Conservation (phyloP, 768 basidiomycete species). For the Crassisporium funariophilum region DNA sequence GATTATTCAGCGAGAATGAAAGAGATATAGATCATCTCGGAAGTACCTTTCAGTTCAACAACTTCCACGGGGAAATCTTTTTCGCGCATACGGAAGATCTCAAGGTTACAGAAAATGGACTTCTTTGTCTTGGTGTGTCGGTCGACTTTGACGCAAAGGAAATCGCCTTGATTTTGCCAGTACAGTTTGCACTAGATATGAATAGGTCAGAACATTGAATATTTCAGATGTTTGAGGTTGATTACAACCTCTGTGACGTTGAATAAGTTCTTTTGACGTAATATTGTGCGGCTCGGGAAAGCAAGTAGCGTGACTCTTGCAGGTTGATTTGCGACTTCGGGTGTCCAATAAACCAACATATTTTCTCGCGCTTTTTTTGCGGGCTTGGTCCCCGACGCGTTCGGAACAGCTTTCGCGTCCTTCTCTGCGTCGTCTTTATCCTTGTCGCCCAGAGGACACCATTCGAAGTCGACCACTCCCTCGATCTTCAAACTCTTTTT, state of each 20-base stretch:
- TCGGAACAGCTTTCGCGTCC: no score
- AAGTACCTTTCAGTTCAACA: slow-evolving; percentile 89
- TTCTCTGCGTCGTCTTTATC: slow-evolving; percentile 71
- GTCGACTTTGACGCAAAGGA: slow-evolving; percentile 98
- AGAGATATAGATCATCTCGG: not conserved
- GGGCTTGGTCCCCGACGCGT: slow-evolving; percentile 43
- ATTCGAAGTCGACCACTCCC: slow-evolving; percentile 97
- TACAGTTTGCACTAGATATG: slow-evolving; percentile 84
- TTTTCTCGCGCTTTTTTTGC: slow-evolving; percentile 79
- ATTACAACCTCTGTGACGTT: slow-evolving; percentile 86
- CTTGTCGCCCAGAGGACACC: slow-evolving; percentile 92
- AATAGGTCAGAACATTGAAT: not conserved
- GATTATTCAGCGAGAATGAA: slow-evolving; percentile 11
- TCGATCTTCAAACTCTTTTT: slow-evolving; percentile 98
- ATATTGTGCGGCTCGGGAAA: slow-evolving; percentile 80
- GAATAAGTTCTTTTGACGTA: slow-evolving; percentile 96
- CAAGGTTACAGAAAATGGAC: slow-evolving; percentile 96
- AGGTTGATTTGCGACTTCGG: slow-evolving; percentile 94
- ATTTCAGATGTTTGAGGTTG: slow-evolving; percentile 1
- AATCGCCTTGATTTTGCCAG: slow-evolving; percentile 99
- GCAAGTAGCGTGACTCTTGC: slow-evolving; percentile 92
- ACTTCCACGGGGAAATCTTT: slow-evolving; percentile 98
- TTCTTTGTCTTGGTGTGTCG: slow-evolving; percentile 99
- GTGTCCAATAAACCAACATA: slow-evolving; percentile 97
- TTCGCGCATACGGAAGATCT: slow-evolving; percentile 96